Conservation (phyloP, 2,329 filamentous ascomycete genomes). For the Aureobasidium sp. region DNA sequence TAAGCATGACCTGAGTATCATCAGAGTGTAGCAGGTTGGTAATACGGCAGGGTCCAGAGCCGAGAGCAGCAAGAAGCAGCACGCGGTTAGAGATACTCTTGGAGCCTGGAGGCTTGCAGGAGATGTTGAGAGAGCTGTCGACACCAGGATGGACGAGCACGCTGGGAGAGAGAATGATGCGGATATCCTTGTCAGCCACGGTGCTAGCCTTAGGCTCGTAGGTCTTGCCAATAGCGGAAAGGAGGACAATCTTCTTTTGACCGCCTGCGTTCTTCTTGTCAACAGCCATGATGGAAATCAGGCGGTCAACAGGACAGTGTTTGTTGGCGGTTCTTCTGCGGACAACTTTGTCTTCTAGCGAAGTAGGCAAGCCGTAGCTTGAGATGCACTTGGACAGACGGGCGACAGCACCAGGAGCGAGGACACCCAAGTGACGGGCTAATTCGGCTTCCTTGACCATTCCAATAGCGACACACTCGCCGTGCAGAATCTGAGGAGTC, state of each 20-base stretch:
- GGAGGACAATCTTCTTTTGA: slow-evolving; percentile 90
- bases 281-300: slow-evolving; percentile 90
- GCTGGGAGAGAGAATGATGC: slow-evolving; percentile 71
- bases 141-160: slow-evolving; percentile 67
- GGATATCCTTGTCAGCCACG: slow-evolving; percentile 78
- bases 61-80: slow-evolving; percentile 84
- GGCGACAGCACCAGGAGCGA: slow-evolving; percentile 80
- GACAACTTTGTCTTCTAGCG: slow-evolving; percentile 73
- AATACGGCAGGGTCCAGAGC: slow-evolving; percentile 75
- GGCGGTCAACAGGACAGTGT: slow-evolving; percentile 72
- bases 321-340: slow-evolving; percentile 77
- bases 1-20: slow-evolving; percentile 95
- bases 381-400: slow-evolving; percentile 86
- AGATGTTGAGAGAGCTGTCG: slow-evolving; percentile 54
- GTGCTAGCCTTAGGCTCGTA: slow-evolving; percentile 80
- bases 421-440: slow-evolving; percentile 75
- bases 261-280: slow-evolving; percentile 97
- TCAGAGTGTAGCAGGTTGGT: slow-evolving; percentile 93
- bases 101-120: slow-evolving; percentile 83
- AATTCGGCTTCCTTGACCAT: slow-evolving; percentile 98
- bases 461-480: slow-evolving; percentile 90
- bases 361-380: slow-evolving; percentile 85
- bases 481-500: slow-evolving; percentile 89
- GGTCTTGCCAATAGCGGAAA: slow-evolving; percentile 83
- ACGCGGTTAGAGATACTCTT: slow-evolving; percentile 98